Evolutionary conservation across 1,284 basidiomycete genomes (phyloP).

Genomic region (Irpex sp.): DNA sequence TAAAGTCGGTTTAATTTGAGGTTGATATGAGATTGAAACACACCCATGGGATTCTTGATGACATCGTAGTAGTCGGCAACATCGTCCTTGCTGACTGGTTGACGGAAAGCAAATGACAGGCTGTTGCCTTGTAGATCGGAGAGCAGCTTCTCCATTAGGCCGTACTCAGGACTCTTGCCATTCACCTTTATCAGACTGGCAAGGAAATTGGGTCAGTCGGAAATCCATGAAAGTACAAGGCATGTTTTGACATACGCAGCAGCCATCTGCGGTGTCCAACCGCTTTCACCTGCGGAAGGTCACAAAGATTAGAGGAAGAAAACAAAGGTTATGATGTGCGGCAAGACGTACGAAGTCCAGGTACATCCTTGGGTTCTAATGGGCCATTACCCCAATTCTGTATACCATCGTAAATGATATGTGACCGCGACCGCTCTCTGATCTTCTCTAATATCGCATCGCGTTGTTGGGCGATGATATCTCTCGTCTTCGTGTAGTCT

Average conservation of each 20-base stretch:
- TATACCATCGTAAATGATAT: slow-evolving; percentile 84
- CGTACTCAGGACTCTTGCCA: slow-evolving; percentile 54
- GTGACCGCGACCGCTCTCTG: slow-evolving; percentile 81
- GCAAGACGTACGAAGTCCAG: slow-evolving; percentile 67
- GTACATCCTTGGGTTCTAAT: slow-evolving; percentile 74
- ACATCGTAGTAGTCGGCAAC: slow-evolving; percentile 92
- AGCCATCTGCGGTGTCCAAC: slow-evolving; percentile 90
- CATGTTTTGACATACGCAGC: slow-evolving; percentile 50
- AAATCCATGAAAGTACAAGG: slow-evolving; percentile 4
- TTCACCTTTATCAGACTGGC: slow-evolving; percentile 29
- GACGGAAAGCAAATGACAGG: slow-evolving; percentile 84
- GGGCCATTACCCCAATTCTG: slow-evolving; percentile 53
- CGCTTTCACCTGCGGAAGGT: slow-evolving; percentile 68
- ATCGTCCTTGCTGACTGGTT: slow-evolving; percentile 81
- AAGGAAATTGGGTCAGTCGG: not conserved
- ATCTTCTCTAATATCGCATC: slow-evolving; percentile 91
- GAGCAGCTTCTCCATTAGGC: slow-evolving; percentile 80
- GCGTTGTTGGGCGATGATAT: slow-evolving; percentile 80
- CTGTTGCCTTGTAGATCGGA: slow-evolving; percentile 81
- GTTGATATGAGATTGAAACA: slow-evolving; percentile 21
- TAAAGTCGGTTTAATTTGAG: slow-evolving; percentile 4
- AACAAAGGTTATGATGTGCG: slow-evolving; percentile 2
- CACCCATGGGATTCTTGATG: slow-evolving; percentile 93
- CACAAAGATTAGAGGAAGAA: not conserved
- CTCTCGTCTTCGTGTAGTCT: slow-evolving; percentile 83